Conservation (phyloP, 345 rosid genomes). For the Kandelia obovata region DNA sequence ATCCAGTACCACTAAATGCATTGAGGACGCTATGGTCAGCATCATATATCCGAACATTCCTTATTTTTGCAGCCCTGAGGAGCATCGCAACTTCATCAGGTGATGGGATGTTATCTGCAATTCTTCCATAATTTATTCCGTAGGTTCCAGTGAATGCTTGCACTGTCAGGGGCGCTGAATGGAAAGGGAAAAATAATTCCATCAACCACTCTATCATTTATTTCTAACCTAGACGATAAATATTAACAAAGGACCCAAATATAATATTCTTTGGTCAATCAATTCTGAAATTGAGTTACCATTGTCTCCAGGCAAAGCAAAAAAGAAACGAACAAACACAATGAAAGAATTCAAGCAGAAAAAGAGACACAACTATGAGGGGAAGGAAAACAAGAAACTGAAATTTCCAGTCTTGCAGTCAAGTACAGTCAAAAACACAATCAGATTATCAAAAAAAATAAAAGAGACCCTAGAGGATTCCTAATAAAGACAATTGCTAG, state of each 20-base stretch:
- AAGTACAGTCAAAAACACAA: conserved; percentile 14
- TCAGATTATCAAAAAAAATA: conserved; percentile 1
- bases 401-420: conserved; percentile 1
- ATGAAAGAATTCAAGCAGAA: not conserved
- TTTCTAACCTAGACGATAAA: not conserved
- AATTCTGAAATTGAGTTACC: too few relatives aligned
- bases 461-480: not conserved
- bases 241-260: not conserved
- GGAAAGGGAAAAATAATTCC: conserved; percentile 1
- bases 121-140: conserved; percentile 92
- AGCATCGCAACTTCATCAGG: conserved; percentile 82
- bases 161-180: conserved; percentile 39
- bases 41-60: conserved; percentile 85
- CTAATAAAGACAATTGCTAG: conserved; percentile 6
- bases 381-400: not conserved
- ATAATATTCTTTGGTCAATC: not conserved
- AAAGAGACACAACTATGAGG: not conserved
- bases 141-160: conserved; percentile 81
- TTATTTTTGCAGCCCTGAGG: conserved; percentile 73
- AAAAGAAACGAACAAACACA: not conserved
- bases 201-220: conserved; percentile 13
- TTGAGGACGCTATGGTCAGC: conserved; percentile 76
- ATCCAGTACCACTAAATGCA: conserved; percentile 90
- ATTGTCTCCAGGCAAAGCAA: not conserved
- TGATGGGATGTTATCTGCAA: conserved; percentile 90